phyloP scores from a whole-genome alignment of 2,329 filamentous ascomycete genomes.

The Trichoderma sp. region DNA sequence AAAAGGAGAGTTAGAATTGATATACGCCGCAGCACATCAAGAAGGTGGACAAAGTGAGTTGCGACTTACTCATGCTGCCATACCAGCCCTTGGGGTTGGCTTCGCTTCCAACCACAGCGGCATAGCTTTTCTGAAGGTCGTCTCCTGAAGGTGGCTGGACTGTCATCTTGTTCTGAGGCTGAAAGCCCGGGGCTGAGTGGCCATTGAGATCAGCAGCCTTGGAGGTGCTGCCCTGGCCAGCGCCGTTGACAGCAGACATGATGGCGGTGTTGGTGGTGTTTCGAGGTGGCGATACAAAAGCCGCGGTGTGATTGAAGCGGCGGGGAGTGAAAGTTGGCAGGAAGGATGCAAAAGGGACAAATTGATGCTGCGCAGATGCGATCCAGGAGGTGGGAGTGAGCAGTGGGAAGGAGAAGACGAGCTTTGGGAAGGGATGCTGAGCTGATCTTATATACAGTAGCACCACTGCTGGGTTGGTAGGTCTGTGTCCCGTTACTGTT shows the following conservation, averaged over 20 bases:
- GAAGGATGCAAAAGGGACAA: background rate
- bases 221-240: slow-evolving; percentile 35
- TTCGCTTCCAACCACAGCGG: slow-evolving; percentile 65
- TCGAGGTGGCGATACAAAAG: background rate
- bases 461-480: background rate
- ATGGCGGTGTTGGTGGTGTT: slow-evolving; percentile 2
- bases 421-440: slow-evolving; percentile 1
- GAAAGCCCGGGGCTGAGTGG: slow-evolving; percentile 49
- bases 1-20: background rate
- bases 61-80: slow-evolving; percentile 73
- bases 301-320: background rate
- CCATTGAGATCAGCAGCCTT: slow-evolving; percentile 36
- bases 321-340: background rate
- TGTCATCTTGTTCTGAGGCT: slow-evolving; percentile 59
- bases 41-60: background rate
- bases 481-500: background rate
- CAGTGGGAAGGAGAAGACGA: background rate
- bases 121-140: slow-evolving; percentile 84
- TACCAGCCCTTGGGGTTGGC: slow-evolving; percentile 84
- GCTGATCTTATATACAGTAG: slow-evolving; percentile 9
- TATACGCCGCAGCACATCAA: background rate
- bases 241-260: slow-evolving; percentile 35
- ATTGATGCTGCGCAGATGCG: background rate
- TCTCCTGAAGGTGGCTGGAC: slow-evolving; percentile 81
- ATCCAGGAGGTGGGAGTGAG: background rate